Base-by-base conservation (phyloP, 768 basidiomycete genomes). In the Tricholoma matsutake region DNA sequence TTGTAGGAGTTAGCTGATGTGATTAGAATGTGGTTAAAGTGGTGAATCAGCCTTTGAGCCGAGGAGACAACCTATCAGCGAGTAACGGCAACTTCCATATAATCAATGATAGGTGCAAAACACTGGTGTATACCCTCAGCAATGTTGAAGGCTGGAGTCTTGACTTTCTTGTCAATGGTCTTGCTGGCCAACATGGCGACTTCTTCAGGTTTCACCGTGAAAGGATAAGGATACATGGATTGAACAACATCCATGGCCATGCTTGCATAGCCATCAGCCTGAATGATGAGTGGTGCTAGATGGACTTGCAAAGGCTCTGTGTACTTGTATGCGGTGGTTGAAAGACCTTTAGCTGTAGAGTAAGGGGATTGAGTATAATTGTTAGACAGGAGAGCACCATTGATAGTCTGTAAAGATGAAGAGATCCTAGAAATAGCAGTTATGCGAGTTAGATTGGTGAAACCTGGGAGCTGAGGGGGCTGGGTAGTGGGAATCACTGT, bases 71-170 rank as follows among this genome's bases (percentile, higher is more conserved):
- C n/a, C n/a, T n/a, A n/a, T n/a, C n/a, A n/a, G 18, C 74, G 76
- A 22, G 73, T 70, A 53, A 88, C 81, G 10, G 84, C 83, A 20
- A 76, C 78, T 70, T 88, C 86, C 58, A 92, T 77, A 65, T 84
- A 86, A 69, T 92, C 83, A 32, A 94, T 84, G 54, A 92, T 76
- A 45, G 92, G 91, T n/a, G 88, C 71, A 66, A 92, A 84, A 65
- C 80, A 78, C 89, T 89, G 83, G 75, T 92, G 90, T 60, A 92
- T 84, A 18, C 81, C 88, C 64, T 85, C 82, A 0, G 81, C 89
- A 35, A 83, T 84, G 57, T 79, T 79, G 45, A 79, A 75, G 1
- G 86, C 90, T 18, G 89, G 89, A 0, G 77, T 79, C 67, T 76
- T 86, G 66, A 92, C 84, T 41, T 73, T 83, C 67, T 86, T 83